Base-by-base conservation (phyloP, 805 yeast genomes). In the Millerago galiae region DNA sequence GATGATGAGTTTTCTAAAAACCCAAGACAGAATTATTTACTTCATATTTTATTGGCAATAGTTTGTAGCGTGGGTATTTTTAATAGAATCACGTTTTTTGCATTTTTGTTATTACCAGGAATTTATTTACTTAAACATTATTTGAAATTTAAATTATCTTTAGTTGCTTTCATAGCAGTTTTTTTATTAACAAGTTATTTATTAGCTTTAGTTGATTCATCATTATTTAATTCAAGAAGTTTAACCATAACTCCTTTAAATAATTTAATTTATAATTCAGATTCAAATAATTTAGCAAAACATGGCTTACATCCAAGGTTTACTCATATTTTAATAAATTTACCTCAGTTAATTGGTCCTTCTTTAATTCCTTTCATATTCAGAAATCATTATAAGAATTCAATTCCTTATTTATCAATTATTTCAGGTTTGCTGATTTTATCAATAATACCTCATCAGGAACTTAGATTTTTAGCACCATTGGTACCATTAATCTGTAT, bases 391-490 rank as follows among this genome's bases (percentile, higher is more conserved):
- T 43, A 52, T 41, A 53, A 68, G 51, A 63, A 50, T 24, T 72
- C 83, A 1, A 65, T 82, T 2, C 80, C 90, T 1, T 73, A 77
- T 47, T 62, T 79, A 31, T 62, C 90, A 2, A 66, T 81, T 0
- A 43, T 75, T 2, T 78, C 95, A 5, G 95, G 89, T 0, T 24
- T 86, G 1, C 5, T 68, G 0, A 42, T 77, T 4, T 66, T 93
- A 24, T 87, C 97, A 0, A 2, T 77, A 0, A 71, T 88, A 17
- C 95, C 95, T 13, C 99, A 93, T 60, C 99, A 93, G 60, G 99
- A 93, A 58, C 68, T 88, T n/a, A 68, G 99, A 41, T 93, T 93
- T 58, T 62, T 95, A 35, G 58, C 80, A 1, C 98, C 99, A 0
- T 56, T 83, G 16, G 66, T 84, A 2, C 97, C 99, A 0, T 63